Conservation (phyloP, 805 yeast genomes). For the Ogataea sp. region DNA sequence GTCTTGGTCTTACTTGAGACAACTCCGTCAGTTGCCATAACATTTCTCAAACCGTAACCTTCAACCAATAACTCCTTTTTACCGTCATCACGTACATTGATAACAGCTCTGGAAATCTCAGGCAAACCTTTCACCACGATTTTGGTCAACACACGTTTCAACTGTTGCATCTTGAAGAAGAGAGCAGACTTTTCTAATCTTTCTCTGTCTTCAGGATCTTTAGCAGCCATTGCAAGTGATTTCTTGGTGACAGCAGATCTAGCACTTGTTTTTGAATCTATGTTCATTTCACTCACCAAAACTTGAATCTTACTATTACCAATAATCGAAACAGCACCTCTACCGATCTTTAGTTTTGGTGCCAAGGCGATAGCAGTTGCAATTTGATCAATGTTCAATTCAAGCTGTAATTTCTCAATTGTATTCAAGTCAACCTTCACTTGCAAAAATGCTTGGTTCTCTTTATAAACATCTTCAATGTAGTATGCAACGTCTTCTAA, state of each 20-base stretch:
- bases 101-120: constrained; percentile 91
- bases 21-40: constrained; percentile 97
- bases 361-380: constrained; percentile 76
- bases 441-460: constrained; percentile 67
- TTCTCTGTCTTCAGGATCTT: constrained; percentile 30
- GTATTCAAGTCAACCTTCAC: constrained; percentile 78
- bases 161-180: constrained; percentile 82
- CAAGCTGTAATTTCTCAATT: constrained; percentile 84
- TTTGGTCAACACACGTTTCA: constrained; percentile 76
- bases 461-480: constrained; percentile 90
- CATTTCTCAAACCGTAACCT: constrained; percentile 94
- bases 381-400: constrained; percentile 77
- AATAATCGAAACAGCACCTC: constrained; percentile 59
- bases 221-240: constrained; percentile 16
- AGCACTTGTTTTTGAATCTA: constrained; percentile 32
- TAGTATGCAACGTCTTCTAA: constrained; percentile 79
- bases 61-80: constrained; percentile 90
- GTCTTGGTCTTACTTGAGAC: constrained; percentile 81
- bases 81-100: constrained; percentile 80
- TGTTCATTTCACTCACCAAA: constrained; percentile 39
- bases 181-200: constrained; percentile 38
- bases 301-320: constrained; percentile 65
- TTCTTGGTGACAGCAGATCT: constrained; percentile 29
- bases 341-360: constrained; percentile 79
- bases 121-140: constrained; percentile 92